Evolutionary conservation across 257 asterid species (phyloP).

Genomic region (Catharanthus roseus): DNA sequence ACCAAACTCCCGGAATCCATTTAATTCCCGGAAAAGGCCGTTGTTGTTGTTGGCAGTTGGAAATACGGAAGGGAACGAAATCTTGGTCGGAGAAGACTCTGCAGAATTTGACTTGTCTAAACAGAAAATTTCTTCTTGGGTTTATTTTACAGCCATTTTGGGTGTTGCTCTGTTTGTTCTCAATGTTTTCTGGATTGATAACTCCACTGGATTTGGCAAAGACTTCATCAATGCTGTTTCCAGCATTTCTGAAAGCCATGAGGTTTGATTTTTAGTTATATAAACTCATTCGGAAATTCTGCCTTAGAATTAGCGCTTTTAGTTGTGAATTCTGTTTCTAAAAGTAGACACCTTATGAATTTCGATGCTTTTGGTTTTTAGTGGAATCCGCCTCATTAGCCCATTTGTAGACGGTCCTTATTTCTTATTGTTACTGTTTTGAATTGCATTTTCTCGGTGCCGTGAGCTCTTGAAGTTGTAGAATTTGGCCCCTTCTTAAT

Average conservation of each 20-base stretch:
- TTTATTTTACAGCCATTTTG: constrained; percentile 52
- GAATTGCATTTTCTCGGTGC: background rate
- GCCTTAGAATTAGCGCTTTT: background rate
- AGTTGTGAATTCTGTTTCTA: background rate
- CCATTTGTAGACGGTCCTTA: background rate
- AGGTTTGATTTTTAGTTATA: constrained; percentile 38
- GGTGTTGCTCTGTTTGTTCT: constrained; percentile 69
- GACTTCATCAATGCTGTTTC: constrained; percentile 57
- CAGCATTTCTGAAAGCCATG: constrained; percentile 61
- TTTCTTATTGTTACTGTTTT: background rate
- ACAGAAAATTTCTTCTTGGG: constrained; percentile 82
- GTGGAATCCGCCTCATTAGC: background rate
- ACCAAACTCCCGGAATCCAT: background rate
- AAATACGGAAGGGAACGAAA: constrained; percentile 38
- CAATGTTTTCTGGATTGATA: constrained; percentile 71
- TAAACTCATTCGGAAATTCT: background rate
- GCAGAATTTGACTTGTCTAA: constrained; percentile 63
- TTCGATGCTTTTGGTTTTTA: background rate
- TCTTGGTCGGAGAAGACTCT: constrained; percentile 74
- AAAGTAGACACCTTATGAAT: background rate
- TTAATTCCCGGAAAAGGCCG: constrained; percentile 1
- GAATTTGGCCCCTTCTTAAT: background rate
- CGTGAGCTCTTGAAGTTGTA: background rate
- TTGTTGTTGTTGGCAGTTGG: constrained; percentile 24
- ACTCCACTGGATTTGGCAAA: constrained; percentile 79